Base-by-base conservation (phyloP, 2,329 filamentous ascomycete genomes). In the Verticillium nubilum region DNA sequence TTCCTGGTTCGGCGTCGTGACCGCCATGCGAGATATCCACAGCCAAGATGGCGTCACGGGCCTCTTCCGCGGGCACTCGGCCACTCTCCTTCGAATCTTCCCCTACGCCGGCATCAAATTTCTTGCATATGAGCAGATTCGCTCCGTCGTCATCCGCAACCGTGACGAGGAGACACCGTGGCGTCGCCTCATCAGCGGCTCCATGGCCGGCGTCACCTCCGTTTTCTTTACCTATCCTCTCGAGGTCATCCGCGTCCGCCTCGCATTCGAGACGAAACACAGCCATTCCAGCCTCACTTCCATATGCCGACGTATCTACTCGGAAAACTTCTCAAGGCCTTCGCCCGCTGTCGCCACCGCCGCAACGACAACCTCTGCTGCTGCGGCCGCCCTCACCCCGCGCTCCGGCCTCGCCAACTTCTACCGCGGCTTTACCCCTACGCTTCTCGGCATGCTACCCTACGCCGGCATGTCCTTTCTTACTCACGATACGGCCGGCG, bases 101-200 rank as follows among this genome's bases (percentile, higher is more conserved):
- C 95, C 95, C 5, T 99, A 99, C 73, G 95, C 94, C 17, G 94
- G 91, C 53, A 97, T 98, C 75, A 99, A 99, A 71, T 99, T 99
- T 70, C 84, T 99, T 50, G 93, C 94, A 53, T 99, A 99, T 77
- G 95, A 99, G 74, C 95, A 99, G 74, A 91, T 97, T 64, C 90
- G 95, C 61, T 86, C 89, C 13, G 69, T 87, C 15, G 70, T 98
- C 31, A 98, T 99, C 62, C 84, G 84, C 1, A 79, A 76, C 37
- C 85, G 80, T 57, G 78, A 87, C 5, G 82, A 96, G 60, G 95
- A 99, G 72, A 98, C 94, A 0, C 84, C 89, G 1, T 73, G 89
- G 28, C 86, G 95, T 56, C 85, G 95, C 12, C 84, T 95, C 55
- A 67, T 90, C 26, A 88, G 87, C 60, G 91, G 91, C 54, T 87